Percentiles rank a stretch among this genome's conserved stretches.
Evolutionary conservation across 345 rosid genomes (phyloP).

Genomic region (Arabis alpina): DNA sequence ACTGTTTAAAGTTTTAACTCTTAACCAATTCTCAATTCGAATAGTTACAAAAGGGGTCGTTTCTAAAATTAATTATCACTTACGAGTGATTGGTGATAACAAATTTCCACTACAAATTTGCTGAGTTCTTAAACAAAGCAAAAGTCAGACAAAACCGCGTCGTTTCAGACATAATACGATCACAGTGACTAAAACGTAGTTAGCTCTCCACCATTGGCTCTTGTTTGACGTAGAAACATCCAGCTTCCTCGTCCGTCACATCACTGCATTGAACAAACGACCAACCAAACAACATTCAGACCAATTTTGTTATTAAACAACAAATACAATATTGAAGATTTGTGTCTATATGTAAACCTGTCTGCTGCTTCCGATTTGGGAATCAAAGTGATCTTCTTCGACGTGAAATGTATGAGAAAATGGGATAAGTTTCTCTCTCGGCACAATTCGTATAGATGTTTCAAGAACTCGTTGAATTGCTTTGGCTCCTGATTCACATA

Average conservation of each 20-base stretch:
- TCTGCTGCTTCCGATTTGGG: conserved; percentile 81
- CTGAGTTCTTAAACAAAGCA: background rate
- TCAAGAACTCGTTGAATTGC: conserved; percentile 70
- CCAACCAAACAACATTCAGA: conserved; percentile 8
- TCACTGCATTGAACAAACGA: conserved; percentile 53
- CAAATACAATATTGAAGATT: background rate
- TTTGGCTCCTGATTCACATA: conserved; percentile 71
- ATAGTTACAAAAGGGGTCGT: too few species aligned
- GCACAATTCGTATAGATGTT: conserved; percentile 48
- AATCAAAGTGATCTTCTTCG: conserved; percentile 60
- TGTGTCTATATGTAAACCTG: conserved; percentile 54
- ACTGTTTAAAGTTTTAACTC: too few species aligned
- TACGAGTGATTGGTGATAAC: too few species aligned
- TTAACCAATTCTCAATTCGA: too few species aligned
- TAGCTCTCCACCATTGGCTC: conserved; percentile 45
- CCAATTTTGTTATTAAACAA: background rate
- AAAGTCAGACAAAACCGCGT: background rate
- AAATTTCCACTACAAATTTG: too few species aligned
- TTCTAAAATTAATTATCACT: too few species aligned
- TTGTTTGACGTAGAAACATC: conserved; percentile 48
- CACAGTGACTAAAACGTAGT: conserved; percentile 1
- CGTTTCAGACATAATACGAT: background rate
- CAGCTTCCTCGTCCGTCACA: conserved; percentile 65
- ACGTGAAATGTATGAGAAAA: conserved; percentile 55
- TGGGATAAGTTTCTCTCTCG: conserved; percentile 42